Conservation (phyloP, 306 rosid species). For the Acmispon strigosus region DNA sequence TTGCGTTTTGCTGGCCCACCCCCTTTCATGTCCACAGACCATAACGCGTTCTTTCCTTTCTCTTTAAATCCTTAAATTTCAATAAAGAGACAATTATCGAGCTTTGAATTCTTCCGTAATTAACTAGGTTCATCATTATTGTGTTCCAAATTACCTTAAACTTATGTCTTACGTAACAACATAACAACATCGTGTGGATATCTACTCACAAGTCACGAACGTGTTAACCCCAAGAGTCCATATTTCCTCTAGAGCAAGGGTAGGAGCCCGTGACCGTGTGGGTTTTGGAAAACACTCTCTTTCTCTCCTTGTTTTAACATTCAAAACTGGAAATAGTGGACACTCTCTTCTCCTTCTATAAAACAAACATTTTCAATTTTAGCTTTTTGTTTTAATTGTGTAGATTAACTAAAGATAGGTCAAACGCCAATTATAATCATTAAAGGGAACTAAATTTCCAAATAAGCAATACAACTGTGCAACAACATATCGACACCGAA, state of each 20-base stretch:
- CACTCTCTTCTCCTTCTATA: no score
- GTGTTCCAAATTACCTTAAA: not conserved
- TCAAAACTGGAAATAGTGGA: no score
- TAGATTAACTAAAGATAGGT: no score
- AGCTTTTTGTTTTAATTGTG: no score
- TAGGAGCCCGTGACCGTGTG: no score
- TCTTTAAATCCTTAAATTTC: not conserved
- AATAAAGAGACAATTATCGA: not conserved
- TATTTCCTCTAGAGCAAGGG: not conserved
- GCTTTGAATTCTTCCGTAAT: not conserved
- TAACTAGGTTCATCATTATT: not conserved
- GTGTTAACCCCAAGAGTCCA: not conserved
- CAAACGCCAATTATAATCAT: no score
- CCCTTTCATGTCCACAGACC: not conserved
- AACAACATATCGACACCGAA: no score
- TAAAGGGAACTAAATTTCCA: no score
- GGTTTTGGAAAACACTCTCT: no score
- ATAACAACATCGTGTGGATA: not conserved
- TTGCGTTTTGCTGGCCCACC: conserved; percentile 23
- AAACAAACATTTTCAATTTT: no score
- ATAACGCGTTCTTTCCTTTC: not conserved
- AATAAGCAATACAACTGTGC: no score
- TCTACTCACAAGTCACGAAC: not conserved
- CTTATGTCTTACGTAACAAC: not conserved
- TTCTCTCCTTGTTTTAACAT: no score